Evolutionary conservation across 23 red algal species (phyloP), one percentile per base, ranked within the genome.

Genomic region (Gracilaria domingensis): DNA sequence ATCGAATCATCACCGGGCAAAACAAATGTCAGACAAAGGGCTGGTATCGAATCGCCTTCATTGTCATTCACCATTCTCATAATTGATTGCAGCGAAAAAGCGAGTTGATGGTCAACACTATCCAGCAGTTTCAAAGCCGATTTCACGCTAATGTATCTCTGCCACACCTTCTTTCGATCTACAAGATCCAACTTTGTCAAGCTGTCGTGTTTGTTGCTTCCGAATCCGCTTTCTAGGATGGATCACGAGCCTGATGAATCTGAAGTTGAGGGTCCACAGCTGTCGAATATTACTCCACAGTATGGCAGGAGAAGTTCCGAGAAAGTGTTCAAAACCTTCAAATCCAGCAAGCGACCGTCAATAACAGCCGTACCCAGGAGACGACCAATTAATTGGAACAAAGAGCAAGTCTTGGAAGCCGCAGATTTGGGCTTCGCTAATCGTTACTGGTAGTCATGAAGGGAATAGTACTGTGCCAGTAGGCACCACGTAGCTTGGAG

Each of bases 301-400:
- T 93, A 90, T 0, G 95, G 82, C 32, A 83, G 85, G 0, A 99
- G 20, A 12, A 99, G 67, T 57, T 61, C 16, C 20, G 80, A 83
- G 84, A 99, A 95, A 12, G 78, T 90, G 28, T 55, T 45, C 26
- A 94, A 99, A 20, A 99, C 72, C 57, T 85, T 91, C 28, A 99
- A 79, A 69, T 99, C 97, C 18, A 99, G 55, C 0, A 99, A 91
- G 25, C 97, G 91, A 74, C 97, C 97, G 85, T 99, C 97, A 48
- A 93, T 81, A n/a, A 96, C 45, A 0, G 97, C 97, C 89, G 96
- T 99, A 23, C 86, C 97, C 57, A 90, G 64, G 44, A 99, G 61
- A 37, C 88, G 82, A 26, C 97, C 97, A 73, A 96, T 69, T 39
- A 99, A 99, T 14, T 79, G 81, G 67, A 96, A 99, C 21, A 79